These are phyloP conservation scores for Ceratocystis colombiana DNA, from an alignment of 2,329 filamentous ascomycete species.

Conservation along the genomic window DNA sequence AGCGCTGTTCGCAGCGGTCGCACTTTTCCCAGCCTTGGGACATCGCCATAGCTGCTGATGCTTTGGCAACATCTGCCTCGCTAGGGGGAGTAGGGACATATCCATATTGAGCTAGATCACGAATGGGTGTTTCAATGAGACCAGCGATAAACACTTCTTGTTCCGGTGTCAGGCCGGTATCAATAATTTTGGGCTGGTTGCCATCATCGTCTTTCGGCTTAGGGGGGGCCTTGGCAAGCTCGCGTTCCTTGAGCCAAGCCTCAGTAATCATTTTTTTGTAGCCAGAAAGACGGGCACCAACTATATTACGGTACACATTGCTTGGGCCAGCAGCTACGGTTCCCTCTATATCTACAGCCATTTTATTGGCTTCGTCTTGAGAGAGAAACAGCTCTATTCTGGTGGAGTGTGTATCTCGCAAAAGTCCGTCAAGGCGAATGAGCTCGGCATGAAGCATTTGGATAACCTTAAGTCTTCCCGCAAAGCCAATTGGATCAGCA, in stretches of 20 bases:
- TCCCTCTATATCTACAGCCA: slow-evolving; percentile 70
- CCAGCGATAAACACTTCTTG: slow-evolving; percentile 60
- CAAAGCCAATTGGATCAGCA: slow-evolving; percentile 16
- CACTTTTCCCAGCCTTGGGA: slow-evolving; percentile 76
- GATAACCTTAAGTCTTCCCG: slow-evolving; percentile 22
- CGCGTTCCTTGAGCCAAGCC: slow-evolving; percentile 46
- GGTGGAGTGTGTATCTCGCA: slow-evolving; percentile 18
- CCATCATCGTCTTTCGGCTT: slow-evolving; percentile 8
- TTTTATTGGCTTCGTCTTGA: slow-evolving; percentile 56
- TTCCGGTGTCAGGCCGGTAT: slow-evolving; percentile 56
- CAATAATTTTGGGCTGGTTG: slow-evolving; percentile 41
- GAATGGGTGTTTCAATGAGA: slow-evolving; percentile 53
- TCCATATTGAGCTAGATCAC: slow-evolving; percentile 54
- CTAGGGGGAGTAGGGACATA: slow-evolving; percentile 64
- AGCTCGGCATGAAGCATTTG: slow-evolving; percentile 22
- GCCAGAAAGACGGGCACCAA: slow-evolving; percentile 68
- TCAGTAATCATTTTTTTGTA: slow-evolving; percentile 64
- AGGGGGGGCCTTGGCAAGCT: slow-evolving; percentile 20
- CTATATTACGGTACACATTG: slow-evolving; percentile 67
- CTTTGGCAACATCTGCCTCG: slow-evolving; percentile 54
- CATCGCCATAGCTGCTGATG: slow-evolving; percentile 53
- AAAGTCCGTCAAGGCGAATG: slow-evolving; percentile 19
- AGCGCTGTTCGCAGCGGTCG: slow-evolving; percentile 74
- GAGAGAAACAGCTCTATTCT: slow-evolving; percentile 43
- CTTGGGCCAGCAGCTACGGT: slow-evolving; percentile 55